Evolutionary conservation across 768 basidiomycete species (phyloP).

Genomic region (Cystofilobasidium macerans): DNA sequence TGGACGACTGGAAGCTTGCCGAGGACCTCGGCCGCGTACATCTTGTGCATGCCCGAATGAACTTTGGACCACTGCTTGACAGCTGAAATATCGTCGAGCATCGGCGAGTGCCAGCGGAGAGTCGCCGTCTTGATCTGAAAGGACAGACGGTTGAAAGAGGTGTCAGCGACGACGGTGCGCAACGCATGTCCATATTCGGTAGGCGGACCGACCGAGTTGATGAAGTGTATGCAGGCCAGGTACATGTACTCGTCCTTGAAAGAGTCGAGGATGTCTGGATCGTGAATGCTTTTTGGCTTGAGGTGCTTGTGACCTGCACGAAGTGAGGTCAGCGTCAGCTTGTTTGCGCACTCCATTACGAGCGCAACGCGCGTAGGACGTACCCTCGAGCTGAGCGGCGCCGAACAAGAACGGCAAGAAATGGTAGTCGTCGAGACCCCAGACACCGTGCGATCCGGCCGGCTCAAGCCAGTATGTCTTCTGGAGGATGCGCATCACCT

Average conservation of each 20-base stretch:
- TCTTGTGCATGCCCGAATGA: slow-evolving; percentile 91
- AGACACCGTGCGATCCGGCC: slow-evolving; percentile 97
- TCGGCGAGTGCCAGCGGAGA: slow-evolving; percentile 93
- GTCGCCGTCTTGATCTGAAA: slow-evolving; percentile 23
- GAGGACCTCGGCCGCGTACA: slow-evolving; percentile 91
- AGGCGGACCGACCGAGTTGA: slow-evolving; percentile 62
- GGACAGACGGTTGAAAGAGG: no score
- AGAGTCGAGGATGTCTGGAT: slow-evolving; percentile 80
- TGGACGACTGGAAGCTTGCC: slow-evolving; percentile 91
- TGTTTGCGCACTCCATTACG: no score
- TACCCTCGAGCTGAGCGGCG: slow-evolving; percentile 30
- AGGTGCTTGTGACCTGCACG: slow-evolving; percentile 71
- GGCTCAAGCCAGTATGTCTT: slow-evolving; percentile 96
- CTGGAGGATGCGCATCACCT: slow-evolving; percentile 56
- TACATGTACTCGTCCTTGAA: slow-evolving; percentile 92
- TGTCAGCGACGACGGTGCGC: no score
- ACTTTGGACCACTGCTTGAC: slow-evolving; percentile 81
- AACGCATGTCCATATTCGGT: no score
- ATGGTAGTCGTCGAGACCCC: slow-evolving; percentile 75
- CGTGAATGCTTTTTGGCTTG: slow-evolving; percentile 82
- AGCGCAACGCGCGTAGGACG: background rate
- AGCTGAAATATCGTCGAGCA: slow-evolving; percentile 95
- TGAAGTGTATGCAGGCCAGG: slow-evolving; percentile 87
- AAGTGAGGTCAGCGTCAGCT: background rate
- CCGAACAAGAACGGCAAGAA: slow-evolving; percentile 66